Percentiles rank a stretch among this genome's conserved stretches.
phyloP scores from a whole-genome alignment of 2,329 filamentous ascomycete genomes.

The Raffaelea ambrosiae region DNA sequence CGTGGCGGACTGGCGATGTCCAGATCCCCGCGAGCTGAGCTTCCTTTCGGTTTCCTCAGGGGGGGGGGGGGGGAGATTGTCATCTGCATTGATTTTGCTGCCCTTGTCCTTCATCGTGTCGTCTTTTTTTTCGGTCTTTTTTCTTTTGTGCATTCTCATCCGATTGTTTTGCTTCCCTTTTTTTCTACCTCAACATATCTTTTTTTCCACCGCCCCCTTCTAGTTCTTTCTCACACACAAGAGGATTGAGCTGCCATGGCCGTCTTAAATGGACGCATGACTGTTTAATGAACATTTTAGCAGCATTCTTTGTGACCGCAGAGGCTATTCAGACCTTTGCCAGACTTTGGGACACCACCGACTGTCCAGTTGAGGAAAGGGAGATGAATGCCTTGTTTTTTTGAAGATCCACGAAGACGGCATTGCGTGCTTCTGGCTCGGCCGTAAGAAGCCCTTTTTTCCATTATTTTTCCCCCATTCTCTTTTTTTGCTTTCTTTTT shows the following conservation, averaged over 20 bases:
- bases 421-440: too few relatives aligned
- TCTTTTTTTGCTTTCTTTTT: neutral
- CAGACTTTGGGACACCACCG: too few relatives aligned
- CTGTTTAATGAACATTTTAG: too few relatives aligned
- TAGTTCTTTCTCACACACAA: neutral
- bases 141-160: neutral
- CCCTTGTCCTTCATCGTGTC: neutral
- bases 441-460: too few relatives aligned
- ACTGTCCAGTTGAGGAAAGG: too few relatives aligned
- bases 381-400: too few relatives aligned
- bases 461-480: neutral
- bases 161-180: neutral
- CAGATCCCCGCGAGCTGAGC: conserved; percentile 11
- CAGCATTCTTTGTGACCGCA: too few relatives aligned
- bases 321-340: too few relatives aligned
- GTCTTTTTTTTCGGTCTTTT: neutral
- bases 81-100: neutral
- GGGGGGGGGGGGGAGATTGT: neutral
- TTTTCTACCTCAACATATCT: neutral
- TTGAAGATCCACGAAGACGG: too few relatives aligned
- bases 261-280: too few relatives aligned
- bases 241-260: too few relatives aligned
- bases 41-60: too few relatives aligned
- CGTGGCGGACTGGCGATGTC: conserved; percentile 50
- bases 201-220: neutral